Conservation (phyloP, 805 yeast species). For the Saccharomycopsis oosterbeekiorum region DNA sequence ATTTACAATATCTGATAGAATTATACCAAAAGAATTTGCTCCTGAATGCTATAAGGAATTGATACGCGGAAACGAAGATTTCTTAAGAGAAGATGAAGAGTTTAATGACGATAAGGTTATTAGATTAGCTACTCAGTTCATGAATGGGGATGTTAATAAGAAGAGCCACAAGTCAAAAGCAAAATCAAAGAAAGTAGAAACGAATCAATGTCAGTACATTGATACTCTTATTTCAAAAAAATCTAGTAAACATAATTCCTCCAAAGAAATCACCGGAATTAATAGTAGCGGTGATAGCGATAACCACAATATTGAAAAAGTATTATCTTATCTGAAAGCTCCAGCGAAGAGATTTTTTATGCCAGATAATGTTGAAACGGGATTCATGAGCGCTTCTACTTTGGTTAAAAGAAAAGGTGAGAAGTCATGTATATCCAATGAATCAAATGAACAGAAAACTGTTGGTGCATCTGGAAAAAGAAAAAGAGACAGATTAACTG, state of each 20-base stretch:
- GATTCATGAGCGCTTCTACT: constrained; percentile 44
- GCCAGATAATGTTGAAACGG: constrained; percentile 65
- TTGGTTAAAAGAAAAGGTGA: constrained; percentile 30
- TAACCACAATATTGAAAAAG: background rate
- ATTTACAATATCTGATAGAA: constrained; percentile 41
- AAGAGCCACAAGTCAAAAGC: constrained; percentile 20
- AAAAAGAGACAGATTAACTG: background rate
- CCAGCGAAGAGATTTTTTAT: constrained; percentile 44
- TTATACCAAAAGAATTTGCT: constrained; percentile 46
- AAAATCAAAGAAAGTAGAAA: constrained; percentile 19
- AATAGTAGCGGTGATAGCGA: background rate
- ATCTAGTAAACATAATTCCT: too few species aligned
- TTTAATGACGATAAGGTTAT: constrained; percentile 50
- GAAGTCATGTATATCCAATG: background rate
- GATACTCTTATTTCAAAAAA: too few species aligned
- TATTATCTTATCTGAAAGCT: background rate
- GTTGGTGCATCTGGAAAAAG: background rate
- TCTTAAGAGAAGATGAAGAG: constrained; percentile 44
- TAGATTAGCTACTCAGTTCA: constrained; percentile 55
- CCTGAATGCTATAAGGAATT: constrained; percentile 50
- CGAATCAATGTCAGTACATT: background rate
- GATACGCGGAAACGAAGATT: constrained; percentile 66
- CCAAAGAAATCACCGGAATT: too few species aligned
- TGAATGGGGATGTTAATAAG: constrained; percentile 29
- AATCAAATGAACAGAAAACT: background rate